Evolutionary conservation across 192 early-diverging fungal species (phyloP), one percentile per base, ranked within the genome.

Genomic region (Powellomyces hirtus): DNA sequence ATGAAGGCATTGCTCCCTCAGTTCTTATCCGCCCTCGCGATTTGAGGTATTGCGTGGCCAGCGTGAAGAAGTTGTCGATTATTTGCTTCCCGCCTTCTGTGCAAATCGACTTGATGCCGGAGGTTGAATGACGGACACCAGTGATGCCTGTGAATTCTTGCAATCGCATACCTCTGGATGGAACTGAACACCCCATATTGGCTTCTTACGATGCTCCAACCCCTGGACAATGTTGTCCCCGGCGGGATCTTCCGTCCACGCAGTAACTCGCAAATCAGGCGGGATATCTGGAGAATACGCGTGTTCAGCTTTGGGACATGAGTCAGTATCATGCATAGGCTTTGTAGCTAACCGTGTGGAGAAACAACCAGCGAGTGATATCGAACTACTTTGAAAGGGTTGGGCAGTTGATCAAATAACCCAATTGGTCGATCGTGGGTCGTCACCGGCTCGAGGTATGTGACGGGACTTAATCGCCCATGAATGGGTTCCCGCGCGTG

Each of bases 171-270:
- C 81, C 81, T 98, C 96, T 7, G 96, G 96, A 66, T 98, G 96
- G 72, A 97, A 97, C 65, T 98, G 96, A 38, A 98, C 92, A 10
- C 93, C 91, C 77, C 87, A 93, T 10, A 96, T 74, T 31, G 93
- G 93, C 20, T 80, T 71, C 0, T 42, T 59, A 20, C 56, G 74
- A 76, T 95, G 94, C 52, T 83, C 71, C 35, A 98, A 71, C 0
- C 85, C 94, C 94, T 95, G 95, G 13, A 98, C 81, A 2, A 75
- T 73, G 2, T 81, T 59, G 1, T 45, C 57, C 3, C 60, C 69
- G n/a, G 49, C 38, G 2, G 34, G 31, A 6, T 75, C 70, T 3
- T 38, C 6, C 31, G 78, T 88, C 80, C 81, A 89, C 10, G 90
- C 92, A 5, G 82, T 89, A 1, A 84, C 58, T 18, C 80, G 59